Evolutionary conservation across 192 early-diverging fungal genomes (phyloP), one percentile per base, ranked within the genome.

Genomic region (Entomortierella chlamydospora): DNA sequence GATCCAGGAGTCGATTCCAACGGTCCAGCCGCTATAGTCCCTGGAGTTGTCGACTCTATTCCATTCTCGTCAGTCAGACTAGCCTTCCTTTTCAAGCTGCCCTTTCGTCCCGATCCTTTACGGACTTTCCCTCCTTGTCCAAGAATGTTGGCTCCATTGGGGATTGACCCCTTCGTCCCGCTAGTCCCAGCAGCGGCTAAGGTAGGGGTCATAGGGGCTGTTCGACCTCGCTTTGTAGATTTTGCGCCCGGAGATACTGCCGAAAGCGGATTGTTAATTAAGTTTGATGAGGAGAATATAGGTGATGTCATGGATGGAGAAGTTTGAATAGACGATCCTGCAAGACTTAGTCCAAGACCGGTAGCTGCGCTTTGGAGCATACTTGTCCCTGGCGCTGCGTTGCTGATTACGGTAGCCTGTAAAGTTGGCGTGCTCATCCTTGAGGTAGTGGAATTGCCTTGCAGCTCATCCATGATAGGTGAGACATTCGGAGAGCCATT

Each of bases 191-290:
- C 43, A 10, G 34, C 55, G 4, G 43, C 34, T 37, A 64, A 34
- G 5, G 76, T 68, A 4, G 76, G 68, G 9, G 76, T 70, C 29
- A 55, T 54, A 11, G 76, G 65, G 1, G 76, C 62, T 39, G 76
- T 79, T 49, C 76, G 61, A 30, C 61, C 33, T 9, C 76, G 68
- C 31, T 79, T 79, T 13, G 45, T 60, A 10, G 39, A 18, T 57
- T 79, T 79, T 17, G 23, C 22, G 13, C 57, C 11, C 13, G 26
- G 8, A 2, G 60, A 18, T 1, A 23, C 55, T 56, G 57, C 9
- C 12, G 29, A 41, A 15, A 59, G 17, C 17, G 51, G 15, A 29
- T 30, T 17, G 25, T 22, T 39, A 22, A 18, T 49, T 23, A 47
- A n/a, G 7, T 23, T 52, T 0, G 57, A 28, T 0, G 76, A 41